Percentiles rank a stretch among this genome's conserved stretches.
Conservation (phyloP, 2,329 filamentous ascomycete genomes). For the Trichoderma endophyticum region DNA sequence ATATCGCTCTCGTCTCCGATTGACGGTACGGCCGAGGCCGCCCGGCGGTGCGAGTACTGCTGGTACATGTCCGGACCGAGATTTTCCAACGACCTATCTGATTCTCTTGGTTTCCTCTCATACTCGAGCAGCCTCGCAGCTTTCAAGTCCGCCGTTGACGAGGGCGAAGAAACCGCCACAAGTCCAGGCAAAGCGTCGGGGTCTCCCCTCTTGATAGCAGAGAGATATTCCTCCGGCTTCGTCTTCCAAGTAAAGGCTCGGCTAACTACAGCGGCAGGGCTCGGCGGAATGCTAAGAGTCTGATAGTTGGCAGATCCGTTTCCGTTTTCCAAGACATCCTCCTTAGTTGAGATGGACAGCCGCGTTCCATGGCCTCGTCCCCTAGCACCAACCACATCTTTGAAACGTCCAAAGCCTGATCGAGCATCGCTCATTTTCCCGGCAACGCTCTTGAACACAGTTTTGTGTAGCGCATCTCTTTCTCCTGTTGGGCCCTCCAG, state of each 20-base stretch:
- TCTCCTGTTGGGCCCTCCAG: conserved; percentile 46
- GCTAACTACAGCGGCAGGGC: conserved; percentile 39
- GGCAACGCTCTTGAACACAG: conserved; percentile 75
- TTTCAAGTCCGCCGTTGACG: conserved; percentile 29
- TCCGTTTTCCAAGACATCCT: conserved; percentile 46
- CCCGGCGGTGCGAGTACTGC: conserved; percentile 41
- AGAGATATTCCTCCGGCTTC: conserved; percentile 58
- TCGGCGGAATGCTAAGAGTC: conserved; percentile 31
- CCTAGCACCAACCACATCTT: conserved; percentile 59
- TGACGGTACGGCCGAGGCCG: conserved; percentile 57
- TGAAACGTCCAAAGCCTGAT: conserved; percentile 79
- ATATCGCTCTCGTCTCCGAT: conserved; percentile 49
- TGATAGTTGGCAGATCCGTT: conserved; percentile 17
- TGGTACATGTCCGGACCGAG: conserved; percentile 43
- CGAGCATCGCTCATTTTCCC: conserved; percentile 77
- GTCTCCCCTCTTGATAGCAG: conserved; percentile 39
- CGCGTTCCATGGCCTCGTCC: conserved; percentile 52
- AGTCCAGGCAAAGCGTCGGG: conserved; percentile 27
- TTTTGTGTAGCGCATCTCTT: conserved; percentile 58
- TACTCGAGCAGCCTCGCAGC: conserved; percentile 26
- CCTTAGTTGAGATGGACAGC: conserved; percentile 47
- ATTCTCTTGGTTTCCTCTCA: conserved; percentile 22
- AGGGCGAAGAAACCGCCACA: conserved; percentile 27
- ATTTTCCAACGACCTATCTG: conserved; percentile 28
- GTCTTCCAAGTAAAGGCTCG: conserved; percentile 62